Base-by-base conservation (phyloP, 257 asterid species). In the Linaria vulgaris region DNA sequence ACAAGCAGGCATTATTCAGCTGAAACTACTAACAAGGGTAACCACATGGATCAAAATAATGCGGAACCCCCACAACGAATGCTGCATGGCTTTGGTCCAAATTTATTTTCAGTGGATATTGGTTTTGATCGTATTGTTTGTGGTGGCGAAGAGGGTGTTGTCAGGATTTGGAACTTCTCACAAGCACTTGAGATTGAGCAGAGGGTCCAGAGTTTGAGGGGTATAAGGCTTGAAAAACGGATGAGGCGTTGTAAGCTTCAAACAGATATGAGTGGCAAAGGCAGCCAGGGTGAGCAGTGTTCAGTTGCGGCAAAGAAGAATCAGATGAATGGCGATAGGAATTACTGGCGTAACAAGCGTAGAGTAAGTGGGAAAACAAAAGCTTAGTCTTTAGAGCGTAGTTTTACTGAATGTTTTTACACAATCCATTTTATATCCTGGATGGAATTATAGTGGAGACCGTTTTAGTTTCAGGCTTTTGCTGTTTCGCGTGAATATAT, bases 111-210 rank as follows among this genome's bases (percentile, higher is more conserved):
- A 0, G 83, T 91, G 39, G 96, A 76, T 27, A 54, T 88, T 59
- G 96, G 96, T 11, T 75, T 60, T 47, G 96, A 91, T 66, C 90
- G 98, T 25, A 86, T 88, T 46, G 91, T 88, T 17, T 86, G 98
- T 72, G 95, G 85, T 58, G 95, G 98, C 54, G 98, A 86, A 79
- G 95, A 91, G 69, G 98, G 98, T 44, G 82, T 86, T 58, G 91
- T 91, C 4, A 81, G 94, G 76, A 84, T 88, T 61, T 91, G 98
- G 98, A 88, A 91, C 71, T 91, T 91, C 66, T 84, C 98, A 7
- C 88, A 84, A 72, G 95, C 96, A 38, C 70, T 88, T 72, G 96
- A 91, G 79, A 78, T 83, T 47, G 96, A 91, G 75, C 76, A 80
- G 66, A 72, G 91, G 68, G 80, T 76, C 44, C 71, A 82, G 49